Conservation (phyloP, 768 basidiomycete species). For the Sarcomyxa edulis region DNA sequence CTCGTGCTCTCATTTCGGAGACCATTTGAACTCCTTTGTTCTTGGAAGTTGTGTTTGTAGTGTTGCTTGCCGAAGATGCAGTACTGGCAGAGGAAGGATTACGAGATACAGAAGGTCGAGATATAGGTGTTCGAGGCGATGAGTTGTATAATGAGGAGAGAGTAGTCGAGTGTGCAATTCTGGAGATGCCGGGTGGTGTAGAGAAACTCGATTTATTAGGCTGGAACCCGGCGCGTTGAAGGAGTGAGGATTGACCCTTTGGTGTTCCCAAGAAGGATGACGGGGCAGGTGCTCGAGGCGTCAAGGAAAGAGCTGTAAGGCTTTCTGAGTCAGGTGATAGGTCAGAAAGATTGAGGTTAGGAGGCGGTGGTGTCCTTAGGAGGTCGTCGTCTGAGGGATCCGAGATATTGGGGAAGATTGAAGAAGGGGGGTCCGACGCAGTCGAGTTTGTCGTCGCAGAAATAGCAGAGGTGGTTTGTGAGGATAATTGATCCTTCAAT, state of each 20-base stretch:
- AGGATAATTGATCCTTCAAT: constrained; percentile 68
- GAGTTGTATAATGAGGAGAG: constrained; percentile 44
- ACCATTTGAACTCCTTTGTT: constrained; percentile 91
- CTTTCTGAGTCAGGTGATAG: constrained; percentile 41
- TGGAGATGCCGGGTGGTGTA: constrained; percentile 37
- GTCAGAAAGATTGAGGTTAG: constrained; percentile 58
- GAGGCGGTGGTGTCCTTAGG: constrained; percentile 50
- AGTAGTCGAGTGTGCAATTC: constrained; percentile 52
- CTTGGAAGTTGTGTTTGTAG: constrained; percentile 48
- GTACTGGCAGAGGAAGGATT: constrained; percentile 35
- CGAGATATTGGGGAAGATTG: constrained; percentile 20
- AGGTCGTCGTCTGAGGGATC: constrained; percentile 49
- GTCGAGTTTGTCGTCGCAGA: constrained; percentile 17
- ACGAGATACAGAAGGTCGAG: constrained; percentile 27
- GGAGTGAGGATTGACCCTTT: constrained; percentile 40
- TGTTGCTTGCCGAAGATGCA: constrained; percentile 33
- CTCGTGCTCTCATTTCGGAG: constrained; percentile 84
- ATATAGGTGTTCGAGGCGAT: constrained; percentile 41
- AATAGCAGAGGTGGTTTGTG: constrained; percentile 20
- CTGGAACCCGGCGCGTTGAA: constrained; percentile 48
- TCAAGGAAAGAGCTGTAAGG: constrained; percentile 27
- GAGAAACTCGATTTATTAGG: constrained; percentile 37
- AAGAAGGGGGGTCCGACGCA: constrained; percentile 28
- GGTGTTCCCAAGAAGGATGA: constrained; percentile 25
- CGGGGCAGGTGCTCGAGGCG: constrained; percentile 30